Percentiles rank a stretch among this genome's conserved stretches.
Conservation (phyloP, 2,329 filamentous ascomycete genomes). For the Ceratocystis variospora region DNA sequence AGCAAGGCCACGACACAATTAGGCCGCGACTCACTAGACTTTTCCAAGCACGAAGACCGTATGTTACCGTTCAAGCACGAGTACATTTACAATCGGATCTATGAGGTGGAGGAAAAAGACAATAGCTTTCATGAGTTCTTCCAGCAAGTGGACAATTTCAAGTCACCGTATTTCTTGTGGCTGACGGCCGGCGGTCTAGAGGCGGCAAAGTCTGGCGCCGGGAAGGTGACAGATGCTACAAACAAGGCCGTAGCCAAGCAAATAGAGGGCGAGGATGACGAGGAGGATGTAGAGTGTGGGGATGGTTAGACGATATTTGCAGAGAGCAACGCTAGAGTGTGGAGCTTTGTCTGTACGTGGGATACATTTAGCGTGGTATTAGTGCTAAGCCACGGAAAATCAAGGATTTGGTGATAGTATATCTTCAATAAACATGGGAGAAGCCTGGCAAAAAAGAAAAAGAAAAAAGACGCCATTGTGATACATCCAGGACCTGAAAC, state of each 20-base stretch:
- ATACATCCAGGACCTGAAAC: background rate
- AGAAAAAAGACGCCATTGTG: background rate
- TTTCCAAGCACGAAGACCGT: constrained; percentile 60
- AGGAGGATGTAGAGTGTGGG: constrained; percentile 35
- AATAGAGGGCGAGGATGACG: constrained; percentile 40
- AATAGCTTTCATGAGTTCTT: constrained; percentile 72
- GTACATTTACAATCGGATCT: constrained; percentile 86
- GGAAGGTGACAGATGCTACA: constrained; percentile 25
- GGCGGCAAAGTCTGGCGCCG: constrained; percentile 35
- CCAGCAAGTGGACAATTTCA: constrained; percentile 64
- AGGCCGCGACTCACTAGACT: constrained; percentile 58
- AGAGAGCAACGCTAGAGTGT: background rate
- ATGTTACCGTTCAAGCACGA: constrained; percentile 82
- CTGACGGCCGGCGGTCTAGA: constrained; percentile 54
- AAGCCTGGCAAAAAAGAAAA: background rate
- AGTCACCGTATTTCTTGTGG: constrained; percentile 59
- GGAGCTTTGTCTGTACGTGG: background rate
- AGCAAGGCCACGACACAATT: constrained; percentile 50
- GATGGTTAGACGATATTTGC: constrained; percentile 27
- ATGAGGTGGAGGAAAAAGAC: constrained; percentile 73
- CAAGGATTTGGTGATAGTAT: background rate
- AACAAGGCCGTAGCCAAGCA: constrained; percentile 34
- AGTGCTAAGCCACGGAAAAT: background rate
- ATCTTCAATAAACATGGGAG: background rate
- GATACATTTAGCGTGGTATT: background rate